phyloP scores from a whole-genome alignment of 495 filamentous ascomycete genomes.

The Aspergillus cristatus region DNA sequence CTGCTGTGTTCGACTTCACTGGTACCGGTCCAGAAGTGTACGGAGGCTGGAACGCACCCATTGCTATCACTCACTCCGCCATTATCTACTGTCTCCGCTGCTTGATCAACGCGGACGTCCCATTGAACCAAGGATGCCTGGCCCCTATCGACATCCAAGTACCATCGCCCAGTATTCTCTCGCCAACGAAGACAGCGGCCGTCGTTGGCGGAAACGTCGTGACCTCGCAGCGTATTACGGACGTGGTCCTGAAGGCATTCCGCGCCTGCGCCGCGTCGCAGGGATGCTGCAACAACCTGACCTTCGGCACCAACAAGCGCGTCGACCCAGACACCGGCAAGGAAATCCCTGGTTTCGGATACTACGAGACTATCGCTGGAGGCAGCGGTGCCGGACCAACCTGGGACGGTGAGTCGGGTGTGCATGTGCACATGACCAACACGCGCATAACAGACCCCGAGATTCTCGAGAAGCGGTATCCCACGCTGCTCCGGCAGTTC shows the following conservation, averaged over 20 bases:
- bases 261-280: conserved; percentile 83
- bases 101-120: conserved; percentile 88
- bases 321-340: conserved; percentile 66
- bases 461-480: conserved; percentile 91
- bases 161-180: conserved; percentile 72
- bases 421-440: conserved; percentile 99
- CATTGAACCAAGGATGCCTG: conserved; percentile 93
- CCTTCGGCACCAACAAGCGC: conserved; percentile 35
- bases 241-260: conserved; percentile 90
- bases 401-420: conserved; percentile 84
- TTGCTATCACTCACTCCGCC: conserved; percentile 88
- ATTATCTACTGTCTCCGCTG: conserved; percentile 95
- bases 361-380: conserved; percentile 96
- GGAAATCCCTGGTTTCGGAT: conserved; percentile 82
- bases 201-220: conserved; percentile 96
- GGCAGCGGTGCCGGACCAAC: conserved; percentile 78
- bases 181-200: conserved; percentile 77
- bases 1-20: conserved; percentile 84
- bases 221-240: conserved; percentile 84
- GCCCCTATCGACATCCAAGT: conserved; percentile 81
- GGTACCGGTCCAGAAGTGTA: conserved; percentile 87
- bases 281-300: conserved; percentile 83
- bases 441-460: conserved; percentile 94
- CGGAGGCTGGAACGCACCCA: conserved; percentile 88
- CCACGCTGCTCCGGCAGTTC: conserved; percentile 78